Percentiles rank a stretch among this genome's conserved stretches.
phyloP scores from a whole-genome alignment of 2,329 filamentous ascomycete species.

The Blastomyces parvus region DNA sequence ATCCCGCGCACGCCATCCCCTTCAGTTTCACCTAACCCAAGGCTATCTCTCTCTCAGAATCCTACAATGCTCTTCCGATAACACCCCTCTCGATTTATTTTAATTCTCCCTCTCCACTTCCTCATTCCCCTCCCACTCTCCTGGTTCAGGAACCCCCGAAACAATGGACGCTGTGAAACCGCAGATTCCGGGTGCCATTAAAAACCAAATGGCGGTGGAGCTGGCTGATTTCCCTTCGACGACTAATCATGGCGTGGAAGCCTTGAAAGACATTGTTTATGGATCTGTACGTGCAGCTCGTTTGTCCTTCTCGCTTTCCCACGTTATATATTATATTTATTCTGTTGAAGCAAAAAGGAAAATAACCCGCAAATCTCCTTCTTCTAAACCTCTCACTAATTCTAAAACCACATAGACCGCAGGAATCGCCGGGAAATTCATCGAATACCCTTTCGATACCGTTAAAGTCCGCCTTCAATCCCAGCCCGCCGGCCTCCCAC shows the following conservation, averaged over 20 bases:
- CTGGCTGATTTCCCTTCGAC: slow-evolving; percentile 28
- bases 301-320: background rate
- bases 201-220: slow-evolving; percentile 35
- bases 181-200: slow-evolving; percentile 27
- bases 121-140: slow-evolving; percentile 8
- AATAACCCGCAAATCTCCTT: background rate
- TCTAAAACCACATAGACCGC: slow-evolving; percentile 49
- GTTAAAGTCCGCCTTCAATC: slow-evolving; percentile 95
- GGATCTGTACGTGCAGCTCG: slow-evolving; percentile 58
- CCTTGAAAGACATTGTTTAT: slow-evolving; percentile 76
- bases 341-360: background rate
- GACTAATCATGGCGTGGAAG: slow-evolving; percentile 50
- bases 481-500: slow-evolving; percentile 71
- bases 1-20: slow-evolving; percentile 17
- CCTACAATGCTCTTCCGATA: slow-evolving; percentile 26
- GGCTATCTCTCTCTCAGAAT: slow-evolving; percentile 10
- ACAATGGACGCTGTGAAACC: slow-evolving; percentile 11
- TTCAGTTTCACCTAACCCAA: slow-evolving; percentile 7
- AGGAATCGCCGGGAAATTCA: slow-evolving; percentile 84
- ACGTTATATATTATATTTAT: background rate
- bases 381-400: background rate
- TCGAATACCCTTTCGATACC: slow-evolving; percentile 97
- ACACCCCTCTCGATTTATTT: slow-evolving; percentile 1
- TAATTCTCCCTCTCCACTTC: slow-evolving; percentile 2
- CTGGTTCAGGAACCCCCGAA: background rate